These are phyloP conservation scores for Aspergillus felis DNA, from an alignment of 2,329 filamentous ascomycete species.

Conservation along the genomic window DNA sequence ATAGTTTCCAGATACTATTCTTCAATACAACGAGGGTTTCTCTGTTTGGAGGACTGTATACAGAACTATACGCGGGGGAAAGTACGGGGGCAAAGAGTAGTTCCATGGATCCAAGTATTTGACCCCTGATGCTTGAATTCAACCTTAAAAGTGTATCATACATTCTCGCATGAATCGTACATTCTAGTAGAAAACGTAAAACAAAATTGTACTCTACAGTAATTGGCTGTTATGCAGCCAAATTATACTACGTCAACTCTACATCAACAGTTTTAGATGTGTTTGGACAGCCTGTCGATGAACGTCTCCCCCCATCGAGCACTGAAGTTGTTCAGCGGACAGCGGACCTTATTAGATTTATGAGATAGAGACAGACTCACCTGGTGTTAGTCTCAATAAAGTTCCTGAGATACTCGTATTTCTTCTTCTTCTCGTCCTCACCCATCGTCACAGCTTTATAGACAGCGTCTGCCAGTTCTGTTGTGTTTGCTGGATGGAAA, in stretches of 20 bases:
- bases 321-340: conserved; percentile 13
- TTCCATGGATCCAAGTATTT: neutral
- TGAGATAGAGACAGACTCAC: conserved; percentile 29
- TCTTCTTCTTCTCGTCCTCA: conserved; percentile 70
- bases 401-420: conserved; percentile 78
- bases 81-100: neutral
- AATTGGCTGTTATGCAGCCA: neutral
- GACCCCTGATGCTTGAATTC: neutral
- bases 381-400: conserved; percentile 93
- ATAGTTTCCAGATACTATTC: neutral
- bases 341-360: neutral
- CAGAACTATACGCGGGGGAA: neutral
- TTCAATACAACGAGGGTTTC: neutral
- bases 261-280: neutral
- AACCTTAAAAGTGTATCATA: neutral
- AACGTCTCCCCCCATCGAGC: conserved; percentile 32
- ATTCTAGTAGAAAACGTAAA: neutral
- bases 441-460: conserved; percentile 85
- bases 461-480: conserved; percentile 83
- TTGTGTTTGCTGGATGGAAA: conserved; percentile 93
- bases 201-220: neutral
- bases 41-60: neutral
- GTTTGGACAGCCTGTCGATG: conserved; percentile 20
- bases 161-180: neutral
- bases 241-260: neutral